A percentile compares a stretch with the other conserved stretches of the same genome.
Evolutionary conservation across 2,329 filamentous ascomycete genomes (phyloP).

Genomic region (Stagonosporopsis tanaceti): DNA sequence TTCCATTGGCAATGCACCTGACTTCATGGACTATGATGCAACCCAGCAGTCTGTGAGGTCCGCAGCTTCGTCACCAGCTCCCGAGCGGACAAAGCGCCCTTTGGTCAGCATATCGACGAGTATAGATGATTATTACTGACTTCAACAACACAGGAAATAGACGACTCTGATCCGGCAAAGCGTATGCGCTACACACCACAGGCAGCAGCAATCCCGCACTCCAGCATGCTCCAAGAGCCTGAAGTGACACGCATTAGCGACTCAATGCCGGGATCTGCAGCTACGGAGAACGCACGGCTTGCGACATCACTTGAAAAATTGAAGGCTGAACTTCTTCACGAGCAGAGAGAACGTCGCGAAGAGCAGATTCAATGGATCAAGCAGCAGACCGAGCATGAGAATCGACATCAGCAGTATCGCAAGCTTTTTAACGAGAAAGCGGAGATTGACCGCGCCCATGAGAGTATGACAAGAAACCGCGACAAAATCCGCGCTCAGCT

Average conservation of each 20-base stretch:
- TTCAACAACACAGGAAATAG: constrained; percentile 27
- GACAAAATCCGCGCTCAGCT: constrained; percentile 32
- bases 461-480: constrained; percentile 23
- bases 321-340: constrained; percentile 10
- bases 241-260: constrained; percentile 54
- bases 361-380: constrained; percentile 29
- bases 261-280: constrained; percentile 47
- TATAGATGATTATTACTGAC: not conserved
- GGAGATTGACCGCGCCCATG: constrained; percentile 24
- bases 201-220: constrained; percentile 19
- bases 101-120: constrained; percentile 22
- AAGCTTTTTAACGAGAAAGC: constrained; percentile 29
- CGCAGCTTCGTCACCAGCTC: constrained; percentile 24
- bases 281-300: constrained; percentile 17
- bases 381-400: constrained; percentile 41
- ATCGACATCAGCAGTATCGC: constrained; percentile 29
- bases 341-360: constrained; percentile 24
- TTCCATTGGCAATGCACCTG: constrained; percentile 42
- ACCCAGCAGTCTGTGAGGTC: constrained; percentile 36
- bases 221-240: constrained; percentile 18
- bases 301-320: constrained; percentile 22
- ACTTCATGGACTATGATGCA: constrained; percentile 36
- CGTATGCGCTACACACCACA: constrained; percentile 47
- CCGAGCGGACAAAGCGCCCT: constrained; percentile 39
- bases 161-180: constrained; percentile 40